phyloP scores from a whole-genome alignment of 2,329 filamentous ascomycete species.

The Metarhizium guizhouense region DNA sequence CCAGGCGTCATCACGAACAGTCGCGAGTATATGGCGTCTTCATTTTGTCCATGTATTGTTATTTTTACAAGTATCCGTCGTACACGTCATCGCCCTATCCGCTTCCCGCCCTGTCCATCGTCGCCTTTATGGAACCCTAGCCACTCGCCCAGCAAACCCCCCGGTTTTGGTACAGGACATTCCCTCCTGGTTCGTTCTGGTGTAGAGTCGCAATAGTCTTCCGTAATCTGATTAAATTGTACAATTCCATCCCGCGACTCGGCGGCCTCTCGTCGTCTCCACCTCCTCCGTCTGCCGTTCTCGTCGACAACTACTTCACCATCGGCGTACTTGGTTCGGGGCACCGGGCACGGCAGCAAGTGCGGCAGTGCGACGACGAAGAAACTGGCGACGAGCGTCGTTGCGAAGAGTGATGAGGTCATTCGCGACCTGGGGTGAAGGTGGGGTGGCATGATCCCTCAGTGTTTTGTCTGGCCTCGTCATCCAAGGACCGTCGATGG shows the following conservation, averaged over 20 bases:
- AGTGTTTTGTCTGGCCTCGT: neutral
- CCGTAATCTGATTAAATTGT: constrained; percentile 33
- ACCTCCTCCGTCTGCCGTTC: constrained; percentile 34
- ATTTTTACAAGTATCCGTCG: neutral
- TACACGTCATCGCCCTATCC: constrained; percentile 15
- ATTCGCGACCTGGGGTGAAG: constrained; percentile 89
- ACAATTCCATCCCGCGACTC: constrained; percentile 38
- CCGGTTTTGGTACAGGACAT: constrained; percentile 88
- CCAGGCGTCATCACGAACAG: neutral
- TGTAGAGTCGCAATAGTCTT: constrained; percentile 24
- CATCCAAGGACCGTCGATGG: constrained; percentile 1
- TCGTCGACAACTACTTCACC: constrained; percentile 42
- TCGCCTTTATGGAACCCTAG: constrained; percentile 53
- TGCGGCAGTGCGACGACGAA: constrained; percentile 88
- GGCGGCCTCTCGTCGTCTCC: constrained; percentile 28
- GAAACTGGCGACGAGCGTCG: constrained; percentile 83
- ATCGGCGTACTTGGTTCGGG: constrained; percentile 66
- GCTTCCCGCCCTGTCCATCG: constrained; percentile 12
- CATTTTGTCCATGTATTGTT: neutral
- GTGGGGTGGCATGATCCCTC: constrained; percentile 63
- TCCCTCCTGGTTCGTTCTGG: constrained; percentile 51
- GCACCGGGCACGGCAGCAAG: constrained; percentile 81
- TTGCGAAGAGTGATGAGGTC: constrained; percentile 90
- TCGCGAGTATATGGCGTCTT: neutral
- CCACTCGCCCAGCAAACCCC: constrained; percentile 66